These are phyloP conservation scores for Medicago arabica DNA, from an alignment of 306 rosid genomes.

Conservation along the genomic window DNA sequence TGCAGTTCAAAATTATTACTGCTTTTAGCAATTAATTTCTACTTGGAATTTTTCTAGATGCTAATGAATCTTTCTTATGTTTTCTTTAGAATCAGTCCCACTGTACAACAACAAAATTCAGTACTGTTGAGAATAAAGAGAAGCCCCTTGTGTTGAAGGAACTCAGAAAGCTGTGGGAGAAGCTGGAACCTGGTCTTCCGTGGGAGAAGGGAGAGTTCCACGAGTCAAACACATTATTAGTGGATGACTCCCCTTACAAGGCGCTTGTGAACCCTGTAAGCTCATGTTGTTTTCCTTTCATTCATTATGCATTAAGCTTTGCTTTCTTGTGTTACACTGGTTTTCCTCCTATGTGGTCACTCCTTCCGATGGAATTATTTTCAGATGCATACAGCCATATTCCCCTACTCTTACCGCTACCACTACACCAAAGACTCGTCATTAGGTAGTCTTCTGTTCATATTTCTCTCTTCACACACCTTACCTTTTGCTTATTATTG, in stretches of 20 bases:
- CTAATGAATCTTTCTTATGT: conserved; percentile 30
- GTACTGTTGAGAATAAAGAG: conserved; percentile 57
- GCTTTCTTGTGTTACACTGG: conserved; percentile 28
- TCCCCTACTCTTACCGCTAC: conserved; percentile 69
- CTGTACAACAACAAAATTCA: conserved; percentile 64
- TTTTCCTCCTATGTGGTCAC: conserved; percentile 29
- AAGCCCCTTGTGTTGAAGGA: conserved; percentile 87
- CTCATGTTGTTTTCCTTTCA: conserved; percentile 30
- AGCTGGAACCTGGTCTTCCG: conserved; percentile 65
- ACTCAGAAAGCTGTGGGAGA: conserved; percentile 80
- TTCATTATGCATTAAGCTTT: conserved; percentile 14
- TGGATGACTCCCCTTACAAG: conserved; percentile 95
- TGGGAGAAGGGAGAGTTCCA: conserved; percentile 77
- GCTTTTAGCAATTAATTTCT: conserved; percentile 16
- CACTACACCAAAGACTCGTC: conserved; percentile 54
- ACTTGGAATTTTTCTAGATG: conserved; percentile 4
- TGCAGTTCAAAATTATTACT: conserved; percentile 30
- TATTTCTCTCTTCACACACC: conserved; percentile 1
- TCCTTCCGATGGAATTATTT: conserved; percentile 37
- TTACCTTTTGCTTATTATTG: neutral
- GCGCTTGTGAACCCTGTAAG: conserved; percentile 90
- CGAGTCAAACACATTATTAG: conserved; percentile 78
- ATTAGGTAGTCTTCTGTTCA: conserved; percentile 58
- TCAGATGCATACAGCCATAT: conserved; percentile 78
- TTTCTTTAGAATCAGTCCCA: conserved; percentile 67